Evolutionary conservation across 2,329 filamentous ascomycete genomes (phyloP), one percentile per base, ranked within the genome.

Genomic region (Talaromyces marneffei): DNA sequence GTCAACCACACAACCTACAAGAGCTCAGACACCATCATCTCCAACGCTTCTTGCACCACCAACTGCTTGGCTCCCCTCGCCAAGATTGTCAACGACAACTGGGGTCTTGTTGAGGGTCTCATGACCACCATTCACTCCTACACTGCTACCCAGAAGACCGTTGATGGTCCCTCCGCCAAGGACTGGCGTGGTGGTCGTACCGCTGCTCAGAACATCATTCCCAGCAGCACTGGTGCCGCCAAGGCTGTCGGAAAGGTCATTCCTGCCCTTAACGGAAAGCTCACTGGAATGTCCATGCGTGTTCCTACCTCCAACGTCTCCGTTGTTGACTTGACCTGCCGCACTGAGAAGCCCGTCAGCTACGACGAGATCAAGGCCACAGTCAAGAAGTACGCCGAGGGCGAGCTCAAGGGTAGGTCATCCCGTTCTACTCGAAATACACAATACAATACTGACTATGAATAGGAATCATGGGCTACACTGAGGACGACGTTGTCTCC

Each of bases 201-300:
- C 73, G 94, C 94, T 82, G 94, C 94, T 76, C 90, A 96, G 86
- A 97, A 99, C 89, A 97, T 97, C 86, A 97, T 99, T 77, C 94
- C 94, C 81, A 91, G 87, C 85, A 96, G 91, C 87, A 99, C 94
- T 69, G 94, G 94, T 87, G 94, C 94, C 80, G 94, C 94, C 79
- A 99, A 99, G 91, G 94, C 94, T 77, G 94, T 99, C 83, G 94
- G 94, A 83, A 99, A 99, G 89, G 94, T 97, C 84, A 97, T 97
- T 75, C 94, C 94, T 72, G 83, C 86, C 71, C 88, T 99, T 71
- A 97, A 97, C 83, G 94, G 94, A 87, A 99, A 99, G 89, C 91
- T 97, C 70, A 99, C 94, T 69, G 94, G 94, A 83, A 97, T 99
- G 94, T 86, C 94, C 75, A 94, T 99, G 90, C 94, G 94, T 89